Evolutionary conservation across 768 basidiomycete species (phyloP), one percentile per base, ranked within the genome.

Genomic region (Calvatia gigantea): DNA sequence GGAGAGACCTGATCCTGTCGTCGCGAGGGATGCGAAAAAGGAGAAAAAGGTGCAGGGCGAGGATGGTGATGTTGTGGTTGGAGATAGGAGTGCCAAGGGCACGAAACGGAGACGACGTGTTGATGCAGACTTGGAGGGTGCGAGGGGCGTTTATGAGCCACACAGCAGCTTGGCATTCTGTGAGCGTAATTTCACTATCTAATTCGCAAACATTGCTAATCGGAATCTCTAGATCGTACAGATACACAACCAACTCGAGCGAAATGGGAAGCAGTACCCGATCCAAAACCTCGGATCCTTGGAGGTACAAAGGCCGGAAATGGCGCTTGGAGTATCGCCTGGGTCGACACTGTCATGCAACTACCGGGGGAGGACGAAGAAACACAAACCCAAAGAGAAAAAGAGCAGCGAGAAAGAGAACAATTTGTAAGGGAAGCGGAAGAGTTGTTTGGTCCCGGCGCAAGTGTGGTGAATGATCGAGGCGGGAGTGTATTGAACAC

Each of bases 261-360:
- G 53, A 78, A 78, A 15, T 84, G 87, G 83, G 85, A 87, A 59
- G 70, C 70, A 1, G 51, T 87, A 7, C 78, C 82, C 6, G 78
- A 82, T 58, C 65, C 64, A 0, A 77, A 77, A 58, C 63, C 59
- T 59, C 73, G 72, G 1, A 70, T 89, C 19, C 71, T 89, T 6
- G 89, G 88, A 0, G 88, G 87, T 2, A 81, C 85, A 0, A 89
- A 88, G 67, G 81, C 80, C 1, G 91, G 92, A 6, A 84, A 87
- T 61, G 84, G 82, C 0, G 89, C 87, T 3, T 93, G 91, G 92
- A 89, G 80, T 0, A 67, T 93, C 47, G 87, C 88, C 3, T 90
- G 87, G 82, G 76, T 91, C 17, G 91, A 91, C 61, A 82, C 80
- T 0, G 63, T 77, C 51, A 77, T 80, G 76, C 75, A 78, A 43